These are phyloP conservation scores for Volvox carteri DNA, from an alignment of 163 green algal genomes.

Conservation along the genomic window DNA sequence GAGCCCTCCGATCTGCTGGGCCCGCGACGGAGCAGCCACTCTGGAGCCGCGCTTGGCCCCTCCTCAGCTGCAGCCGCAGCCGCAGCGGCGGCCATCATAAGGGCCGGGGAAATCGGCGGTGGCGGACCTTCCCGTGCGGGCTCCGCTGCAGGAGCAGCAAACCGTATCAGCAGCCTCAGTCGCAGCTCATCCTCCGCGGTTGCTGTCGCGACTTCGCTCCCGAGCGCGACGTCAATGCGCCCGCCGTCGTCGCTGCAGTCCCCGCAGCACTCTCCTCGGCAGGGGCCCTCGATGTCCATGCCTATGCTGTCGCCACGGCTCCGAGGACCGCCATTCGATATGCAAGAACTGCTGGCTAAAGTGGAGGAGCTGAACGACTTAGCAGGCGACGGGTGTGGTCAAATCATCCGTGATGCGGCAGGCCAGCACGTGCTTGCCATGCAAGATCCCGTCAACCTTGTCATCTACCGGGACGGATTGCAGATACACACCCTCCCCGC, in stretches of 20 bases:
- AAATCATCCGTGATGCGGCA: slow-evolving; percentile 49
- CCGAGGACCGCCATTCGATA: background rate
- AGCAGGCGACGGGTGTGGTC: slow-evolving; percentile 62
- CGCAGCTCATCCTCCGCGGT: background rate
- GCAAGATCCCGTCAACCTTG: slow-evolving; percentile 61
- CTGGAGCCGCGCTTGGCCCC: slow-evolving; percentile 12
- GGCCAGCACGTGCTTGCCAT: slow-evolving; percentile 55
- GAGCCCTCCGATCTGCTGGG: background rate
- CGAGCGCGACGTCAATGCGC: background rate
- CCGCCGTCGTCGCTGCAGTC: slow-evolving; percentile 11
- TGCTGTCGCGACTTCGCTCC: background rate
- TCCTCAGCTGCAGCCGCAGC: slow-evolving; percentile 17
- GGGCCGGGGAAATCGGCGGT: background rate
- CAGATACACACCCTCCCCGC: slow-evolving; percentile 52
- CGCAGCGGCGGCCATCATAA: slow-evolving; percentile 1
- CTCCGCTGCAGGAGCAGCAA: background rate
- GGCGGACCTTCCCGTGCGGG: background rate
- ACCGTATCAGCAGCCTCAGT: slow-evolving; percentile 22
- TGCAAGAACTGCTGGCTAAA: slow-evolving; percentile 52
- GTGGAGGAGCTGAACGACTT: slow-evolving; percentile 73
- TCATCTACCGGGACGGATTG: slow-evolving; percentile 58
- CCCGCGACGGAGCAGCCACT: slow-evolving; percentile 35
- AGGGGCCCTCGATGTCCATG: background rate
- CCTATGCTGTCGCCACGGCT: background rate
- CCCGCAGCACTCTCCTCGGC: background rate